Percentiles rank a stretch among this genome's conserved stretches.
Conservation (phyloP, 108 stramenopile species). For the Conticribra weissflogii region DNA sequence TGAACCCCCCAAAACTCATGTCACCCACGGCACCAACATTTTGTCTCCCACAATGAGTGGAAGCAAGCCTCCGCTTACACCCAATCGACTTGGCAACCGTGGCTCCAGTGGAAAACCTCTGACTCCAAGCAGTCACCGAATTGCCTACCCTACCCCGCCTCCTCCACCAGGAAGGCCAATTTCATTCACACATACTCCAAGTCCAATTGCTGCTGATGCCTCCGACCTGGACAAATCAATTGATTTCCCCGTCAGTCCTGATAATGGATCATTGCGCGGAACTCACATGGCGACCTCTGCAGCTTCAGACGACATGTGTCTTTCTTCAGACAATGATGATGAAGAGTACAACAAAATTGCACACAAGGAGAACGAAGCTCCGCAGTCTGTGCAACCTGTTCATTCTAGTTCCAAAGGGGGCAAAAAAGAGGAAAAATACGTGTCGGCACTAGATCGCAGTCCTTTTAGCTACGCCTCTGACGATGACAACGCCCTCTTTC, state of each 20-base stretch:
- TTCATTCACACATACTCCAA: too few species aligned
- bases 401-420: neutral
- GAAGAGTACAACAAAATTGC: slow-evolving; percentile 69
- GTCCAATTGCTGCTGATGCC: neutral
- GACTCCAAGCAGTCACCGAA: neutral
- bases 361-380: slow-evolving; percentile 34
- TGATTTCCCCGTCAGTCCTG: slow-evolving; percentile 10
- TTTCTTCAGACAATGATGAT: slow-evolving; percentile 80
- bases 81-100: slow-evolving; percentile 14
- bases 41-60: slow-evolving; percentile 36
- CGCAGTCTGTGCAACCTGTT: neutral
- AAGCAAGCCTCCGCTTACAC: slow-evolving; percentile 40
- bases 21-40: neutral
- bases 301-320: slow-evolving; percentile 28
- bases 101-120: neutral
- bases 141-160: neutral
- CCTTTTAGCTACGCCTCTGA: slow-evolving; percentile 47
- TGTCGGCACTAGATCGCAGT: slow-evolving; percentile 30
- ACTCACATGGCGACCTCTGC: slow-evolving; percentile 11
- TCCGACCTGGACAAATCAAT: slow-evolving; percentile 1
- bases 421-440: slow-evolving; percentile 12
- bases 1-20: neutral
- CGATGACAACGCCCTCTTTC: slow-evolving; percentile 57
- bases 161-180: neutral
- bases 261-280: slow-evolving; percentile 16